Conservation (phyloP, 2,329 filamentous ascomycete species). For the Alternaria alternata region DNA sequence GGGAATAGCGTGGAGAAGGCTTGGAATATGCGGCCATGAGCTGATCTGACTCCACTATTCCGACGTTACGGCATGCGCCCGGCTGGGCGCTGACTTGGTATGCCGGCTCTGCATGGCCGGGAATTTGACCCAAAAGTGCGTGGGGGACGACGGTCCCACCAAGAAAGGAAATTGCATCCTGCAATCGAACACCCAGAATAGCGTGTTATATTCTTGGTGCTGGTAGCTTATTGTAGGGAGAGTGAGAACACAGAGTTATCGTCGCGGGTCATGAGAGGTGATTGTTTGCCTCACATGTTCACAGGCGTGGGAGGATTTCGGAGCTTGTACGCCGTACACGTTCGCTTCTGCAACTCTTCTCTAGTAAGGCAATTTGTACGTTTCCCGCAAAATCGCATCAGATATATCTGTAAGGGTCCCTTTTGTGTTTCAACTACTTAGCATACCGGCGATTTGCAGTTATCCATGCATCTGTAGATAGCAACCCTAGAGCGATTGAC, state of each 20-base stretch:
- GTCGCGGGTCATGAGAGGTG: background rate
- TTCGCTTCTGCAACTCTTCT: background rate
- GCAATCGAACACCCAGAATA: background rate
- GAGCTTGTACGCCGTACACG: background rate
- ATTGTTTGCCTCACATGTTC: background rate
- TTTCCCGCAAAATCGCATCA: background rate
- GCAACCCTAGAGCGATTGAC: background rate
- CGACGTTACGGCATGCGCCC: constrained; percentile 13
- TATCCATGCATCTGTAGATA: too few relatives aligned
- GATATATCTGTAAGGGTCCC: background rate
- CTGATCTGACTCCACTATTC: constrained; percentile 9
- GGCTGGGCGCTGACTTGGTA: background rate
- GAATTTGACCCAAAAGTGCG: background rate
- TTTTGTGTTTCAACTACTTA: background rate
- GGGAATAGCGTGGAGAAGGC: background rate
- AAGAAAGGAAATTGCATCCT: background rate
- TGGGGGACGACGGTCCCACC: background rate
- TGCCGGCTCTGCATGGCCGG: constrained; percentile 1
- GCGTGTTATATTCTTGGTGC: background rate
- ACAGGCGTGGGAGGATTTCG: background rate
- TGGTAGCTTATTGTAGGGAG: background rate
- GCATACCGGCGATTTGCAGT: too few relatives aligned
- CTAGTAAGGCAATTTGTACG: background rate
- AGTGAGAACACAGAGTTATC: background rate
- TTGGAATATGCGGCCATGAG: constrained; percentile 19